These are phyloP conservation scores for Heracleum sosnowskyi DNA, from an alignment of 129 eudicot species.

Conservation along the genomic window DNA sequence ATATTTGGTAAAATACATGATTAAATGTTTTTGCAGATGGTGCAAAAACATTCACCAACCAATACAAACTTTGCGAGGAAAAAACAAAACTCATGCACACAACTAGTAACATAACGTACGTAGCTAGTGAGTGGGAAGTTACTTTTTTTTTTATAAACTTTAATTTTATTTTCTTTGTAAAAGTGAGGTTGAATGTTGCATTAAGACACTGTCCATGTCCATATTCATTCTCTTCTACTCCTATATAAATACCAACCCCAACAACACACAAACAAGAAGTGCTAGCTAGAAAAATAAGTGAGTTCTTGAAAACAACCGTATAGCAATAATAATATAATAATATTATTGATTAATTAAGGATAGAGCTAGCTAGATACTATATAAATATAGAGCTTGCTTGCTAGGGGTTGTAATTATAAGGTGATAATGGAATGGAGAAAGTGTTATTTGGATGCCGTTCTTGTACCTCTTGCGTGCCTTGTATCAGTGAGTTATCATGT, in stretches of 20 bases:
- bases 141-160: not conserved
- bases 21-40: too few relatives aligned
- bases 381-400: not conserved
- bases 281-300: not conserved
- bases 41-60: not conserved
- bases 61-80: not conserved
- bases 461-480: conserved; percentile 61
- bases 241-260: not conserved
- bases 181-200: not conserved
- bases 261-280: not conserved
- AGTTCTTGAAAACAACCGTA: not conserved
- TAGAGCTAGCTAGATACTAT: too few relatives aligned
- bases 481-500: conserved; percentile 50
- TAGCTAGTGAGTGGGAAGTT: not conserved
- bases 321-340: not conserved
- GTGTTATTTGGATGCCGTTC: conserved; percentile 60
- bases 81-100: not conserved
- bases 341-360: too few relatives aligned
- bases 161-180: not conserved
- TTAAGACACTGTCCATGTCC: not conserved
- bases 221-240: not conserved
- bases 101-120: not conserved
- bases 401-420: not conserved
- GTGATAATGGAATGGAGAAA: conserved; percentile 74
- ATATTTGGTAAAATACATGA: too few relatives aligned